phyloP scores from a whole-genome alignment of 768 basidiomycete species.

The Leucocoprinus sp. region DNA sequence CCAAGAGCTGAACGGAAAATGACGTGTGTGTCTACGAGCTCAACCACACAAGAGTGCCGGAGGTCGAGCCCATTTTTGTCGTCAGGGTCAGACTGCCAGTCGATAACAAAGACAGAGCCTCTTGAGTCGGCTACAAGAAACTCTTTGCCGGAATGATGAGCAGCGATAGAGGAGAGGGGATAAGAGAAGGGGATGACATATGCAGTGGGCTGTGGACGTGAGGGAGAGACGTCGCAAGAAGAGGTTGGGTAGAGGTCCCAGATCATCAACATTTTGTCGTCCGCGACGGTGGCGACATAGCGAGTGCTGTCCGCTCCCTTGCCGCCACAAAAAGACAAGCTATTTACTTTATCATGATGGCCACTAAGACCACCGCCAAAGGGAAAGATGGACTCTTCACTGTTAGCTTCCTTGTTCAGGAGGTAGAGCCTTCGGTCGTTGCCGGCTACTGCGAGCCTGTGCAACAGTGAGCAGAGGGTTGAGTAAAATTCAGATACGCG shows the following conservation, averaged over 20 bases:
- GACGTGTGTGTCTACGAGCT: conserved; percentile 64
- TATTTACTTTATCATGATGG: conserved; percentile 72
- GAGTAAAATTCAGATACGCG: conserved; percentile 15
- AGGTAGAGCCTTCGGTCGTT: conserved; percentile 65
- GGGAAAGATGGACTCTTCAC: conserved; percentile 46
- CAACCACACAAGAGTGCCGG: conserved; percentile 57
- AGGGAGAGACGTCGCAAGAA: conserved; percentile 20
- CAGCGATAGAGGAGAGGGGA: conserved; percentile 58
- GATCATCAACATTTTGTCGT: conserved; percentile 79
- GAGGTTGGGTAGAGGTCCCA: conserved; percentile 70
- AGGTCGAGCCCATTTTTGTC: conserved; percentile 43
- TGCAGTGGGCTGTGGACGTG: conserved; percentile 65
- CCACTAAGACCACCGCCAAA: conserved; percentile 80
- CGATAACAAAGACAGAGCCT: conserved; percentile 70
- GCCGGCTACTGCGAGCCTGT: conserved; percentile 60
- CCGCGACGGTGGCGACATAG: conserved; percentile 78
- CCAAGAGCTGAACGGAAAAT: conserved; percentile 46
- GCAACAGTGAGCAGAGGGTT: not conserved
- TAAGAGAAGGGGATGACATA: conserved; percentile 69
- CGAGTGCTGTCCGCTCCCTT: conserved; percentile 56
- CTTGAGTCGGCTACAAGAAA: conserved; percentile 70
- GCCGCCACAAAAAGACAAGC: conserved; percentile 75
- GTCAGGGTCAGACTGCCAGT: conserved; percentile 72
- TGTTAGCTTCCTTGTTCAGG: conserved; percentile 45
- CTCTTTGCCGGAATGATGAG: conserved; percentile 72